Evolutionary conservation across 208 protist species (phyloP), one percentile per base, ranked within the genome.

Genomic region (Leishmania tropica): DNA sequence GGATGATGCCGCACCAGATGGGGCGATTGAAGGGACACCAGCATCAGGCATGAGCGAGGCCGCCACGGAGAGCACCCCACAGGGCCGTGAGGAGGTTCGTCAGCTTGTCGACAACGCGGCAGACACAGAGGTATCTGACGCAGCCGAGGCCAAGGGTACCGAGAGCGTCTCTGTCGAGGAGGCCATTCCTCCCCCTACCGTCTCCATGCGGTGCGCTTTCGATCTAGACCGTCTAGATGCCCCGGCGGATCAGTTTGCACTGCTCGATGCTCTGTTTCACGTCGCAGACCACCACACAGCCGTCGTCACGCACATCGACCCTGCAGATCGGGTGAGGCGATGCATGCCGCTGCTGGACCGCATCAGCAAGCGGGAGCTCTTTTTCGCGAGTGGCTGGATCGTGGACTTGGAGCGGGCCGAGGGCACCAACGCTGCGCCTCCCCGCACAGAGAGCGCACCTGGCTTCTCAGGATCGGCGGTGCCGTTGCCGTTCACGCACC

Each of bases 281-380:
- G 35, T 92, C 13, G 79, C 67, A 40, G 88, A 93, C 58, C 72
- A 81, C 40, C 83, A 88, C 77, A 95, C 86, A 1, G 51, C 62
- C 37, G 79, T 75, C 1, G 79, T 91, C 13, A 90, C 88, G 2
- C 84, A 90, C 75, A 60, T 87, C 19, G 80, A 88, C 2, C 86
- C 83, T 15, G 76, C 45, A 19, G 81, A 89, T 48, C 87, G 92
- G 8, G 75, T 93, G 58, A 64, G 47, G 53, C 72, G 58, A 10
- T 76, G 72, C 42, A 92, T 95, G 85, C 64, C 76, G 37, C 76
- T 95, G 31, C 75, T 95, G 11, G 83, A 87, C 35, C 83, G 83
- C 8, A 80, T 80, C 42, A 84, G 83, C 75, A 88, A 89, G 37
- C 60, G 54, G 8, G 81, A 87, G 72, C 53, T 95, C 0, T 87